These are phyloP conservation scores for Pichia nakasei DNA, from an alignment of 805 yeast genomes.

Conservation along the genomic window DNA sequence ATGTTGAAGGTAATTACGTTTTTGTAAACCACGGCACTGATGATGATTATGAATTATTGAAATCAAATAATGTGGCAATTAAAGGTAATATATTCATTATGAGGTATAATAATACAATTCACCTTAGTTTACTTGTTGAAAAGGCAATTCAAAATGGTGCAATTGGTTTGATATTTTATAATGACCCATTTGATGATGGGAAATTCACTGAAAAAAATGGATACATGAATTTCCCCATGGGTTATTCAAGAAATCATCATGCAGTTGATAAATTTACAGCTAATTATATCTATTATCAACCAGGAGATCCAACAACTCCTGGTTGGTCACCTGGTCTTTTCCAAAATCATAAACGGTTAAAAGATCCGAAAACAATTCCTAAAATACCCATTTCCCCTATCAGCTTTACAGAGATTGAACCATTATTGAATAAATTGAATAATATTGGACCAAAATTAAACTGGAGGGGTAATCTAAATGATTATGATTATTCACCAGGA, in stretches of 20 bases:
- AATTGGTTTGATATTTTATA: conserved; percentile 46
- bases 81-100: conserved; percentile 51
- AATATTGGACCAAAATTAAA: conserved; percentile 29
- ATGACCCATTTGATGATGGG: conserved; percentile 55
- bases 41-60: conserved; percentile 43
- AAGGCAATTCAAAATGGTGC: conserved; percentile 60
- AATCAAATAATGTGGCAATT: conserved; percentile 33
- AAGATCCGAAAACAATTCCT: conserved; percentile 37
- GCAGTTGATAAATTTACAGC: conserved; percentile 57
- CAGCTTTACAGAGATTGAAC: conserved; percentile 34
- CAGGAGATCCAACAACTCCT: conserved; percentile 77
- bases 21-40: conserved; percentile 53
- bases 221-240: conserved; percentile 48
- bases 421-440: conserved; percentile 31
- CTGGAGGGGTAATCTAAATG: conserved; percentile 33
- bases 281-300: conserved; percentile 46
- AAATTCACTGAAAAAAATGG: conserved; percentile 49
- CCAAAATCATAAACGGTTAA: conserved; percentile 24
- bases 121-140: conserved; percentile 48
- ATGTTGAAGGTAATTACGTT: conserved; percentile 45
- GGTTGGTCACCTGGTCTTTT: conserved; percentile 50
- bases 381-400: conserved; percentile 47
- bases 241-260: conserved; percentile 56
- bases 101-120: conserved; percentile 37
- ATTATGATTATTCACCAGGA: conserved; percentile 38